Conservation (phyloP, 192 early-diverging fungal genomes). For the Backusella tarrabulga region DNA sequence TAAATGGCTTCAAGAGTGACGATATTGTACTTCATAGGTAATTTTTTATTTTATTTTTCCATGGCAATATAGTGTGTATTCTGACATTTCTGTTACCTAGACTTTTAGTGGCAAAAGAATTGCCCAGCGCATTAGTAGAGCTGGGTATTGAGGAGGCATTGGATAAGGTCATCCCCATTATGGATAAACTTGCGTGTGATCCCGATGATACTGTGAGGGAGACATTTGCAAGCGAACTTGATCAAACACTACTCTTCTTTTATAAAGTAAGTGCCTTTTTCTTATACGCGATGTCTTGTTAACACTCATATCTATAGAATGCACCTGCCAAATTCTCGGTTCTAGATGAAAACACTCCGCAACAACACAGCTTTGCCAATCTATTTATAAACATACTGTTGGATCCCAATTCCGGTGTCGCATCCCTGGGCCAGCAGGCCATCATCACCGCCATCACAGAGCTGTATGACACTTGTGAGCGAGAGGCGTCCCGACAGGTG, state of each 20-base stretch:
- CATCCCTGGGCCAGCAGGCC: constrained; percentile 44
- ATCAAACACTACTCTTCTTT: constrained; percentile 46
- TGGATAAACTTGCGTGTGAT: constrained; percentile 39
- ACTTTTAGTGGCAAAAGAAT: constrained; percentile 43
- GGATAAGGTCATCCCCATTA: constrained; percentile 38
- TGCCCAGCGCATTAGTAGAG: constrained; percentile 34
- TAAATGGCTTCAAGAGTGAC: neutral
- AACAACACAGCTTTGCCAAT: constrained; percentile 36
- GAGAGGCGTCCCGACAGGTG: constrained; percentile 21
- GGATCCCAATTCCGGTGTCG: constrained; percentile 52
- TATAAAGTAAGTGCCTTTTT: constrained; percentile 32
- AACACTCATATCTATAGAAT: constrained; percentile 1
- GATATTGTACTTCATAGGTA: constrained; percentile 18
- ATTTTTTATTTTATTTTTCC: neutral
- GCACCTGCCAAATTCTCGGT: neutral
- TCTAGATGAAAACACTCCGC: constrained; percentile 1
- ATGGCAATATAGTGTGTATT: neutral
- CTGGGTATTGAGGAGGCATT: constrained; percentile 37
- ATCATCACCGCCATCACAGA: constrained; percentile 43
- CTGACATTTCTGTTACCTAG: constrained; percentile 27
- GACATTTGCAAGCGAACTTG: constrained; percentile 42
- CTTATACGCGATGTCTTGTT: neutral
- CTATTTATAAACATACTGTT: constrained; percentile 47
- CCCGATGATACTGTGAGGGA: constrained; percentile 44
- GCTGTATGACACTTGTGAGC: constrained; percentile 12